Evolutionary conservation across 2,329 filamentous ascomycete genomes (phyloP), one percentile per base, ranked within the genome.

Genomic region (Metarhizium humberi): DNA sequence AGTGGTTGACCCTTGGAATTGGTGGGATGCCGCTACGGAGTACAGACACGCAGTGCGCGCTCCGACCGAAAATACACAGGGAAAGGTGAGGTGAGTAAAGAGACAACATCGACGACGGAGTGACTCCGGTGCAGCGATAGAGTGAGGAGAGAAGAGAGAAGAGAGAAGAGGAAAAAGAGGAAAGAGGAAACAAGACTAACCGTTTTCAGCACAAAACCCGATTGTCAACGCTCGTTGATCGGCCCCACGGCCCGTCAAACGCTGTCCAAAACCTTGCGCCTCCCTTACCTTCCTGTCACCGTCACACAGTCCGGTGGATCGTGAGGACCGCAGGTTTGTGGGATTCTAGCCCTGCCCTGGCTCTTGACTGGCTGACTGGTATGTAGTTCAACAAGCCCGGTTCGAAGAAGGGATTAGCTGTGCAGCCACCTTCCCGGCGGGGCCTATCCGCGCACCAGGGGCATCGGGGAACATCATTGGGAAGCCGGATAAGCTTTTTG

Each of bases 131-230:
- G 38, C 38, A 38, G 25, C 47, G 56, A 49, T 30, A 32, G 45
- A 42, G 2, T 14, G 25, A 38, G 25, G 34, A 53, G 25, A 38
- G 40, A 53, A 47, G 42, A 52, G 49, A 30, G 30, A 38, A 40
- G 49, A 50, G 10, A 32, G 18, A 34, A 30, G 25, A 18, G 54
- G 14, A 38, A 61, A 45, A 34, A 25, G 25, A 18, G 54, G 20
- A 38, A 64, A 62, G 61, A 64, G 61, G 55, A 43, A 60, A 64
- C 60, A 57, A 59, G 51, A 51, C 58, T 54, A 60, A 52, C 50
- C 51, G 20, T 16, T 20, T 20, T 16, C 7, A 6, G 10, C 6
- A 34, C 32, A 34, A 25, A 25, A 25, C 25, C 1, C 25, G 25
- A 25, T 1, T 25, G 25, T 25, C 25, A 25, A 25, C 25, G 25